These are phyloP conservation scores for Trebouxia sp. DNA, from an alignment of 139 green algal genomes.

Conservation along the genomic window DNA sequence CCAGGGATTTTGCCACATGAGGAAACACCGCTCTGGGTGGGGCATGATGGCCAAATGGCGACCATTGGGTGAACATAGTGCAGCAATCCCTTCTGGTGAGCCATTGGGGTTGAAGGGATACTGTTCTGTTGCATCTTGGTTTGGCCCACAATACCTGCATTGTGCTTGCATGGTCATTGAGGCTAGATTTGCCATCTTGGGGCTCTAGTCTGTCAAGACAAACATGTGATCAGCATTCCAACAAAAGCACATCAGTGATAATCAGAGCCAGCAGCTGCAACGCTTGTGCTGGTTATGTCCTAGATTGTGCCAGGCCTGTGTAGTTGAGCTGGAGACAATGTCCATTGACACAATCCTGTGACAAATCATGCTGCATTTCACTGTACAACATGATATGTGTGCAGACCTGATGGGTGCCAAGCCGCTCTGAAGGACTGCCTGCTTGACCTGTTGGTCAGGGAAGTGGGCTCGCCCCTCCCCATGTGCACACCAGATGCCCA, in stretches of 20 bases:
- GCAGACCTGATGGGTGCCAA: slow-evolving; percentile 87
- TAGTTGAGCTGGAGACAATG: no score
- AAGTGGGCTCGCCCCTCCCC: slow-evolving; percentile 94
- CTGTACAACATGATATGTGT: neutral
- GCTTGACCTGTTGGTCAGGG: slow-evolving; percentile 73
- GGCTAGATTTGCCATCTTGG: neutral
- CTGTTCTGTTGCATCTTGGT: slow-evolving; percentile 68
- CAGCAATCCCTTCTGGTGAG: slow-evolving; percentile 92
- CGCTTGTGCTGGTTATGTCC: no score
- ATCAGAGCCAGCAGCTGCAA: no score
- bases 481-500: slow-evolving; percentile 97
- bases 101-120: slow-evolving; percentile 99
- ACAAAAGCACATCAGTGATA: no score
- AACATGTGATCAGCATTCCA: no score
- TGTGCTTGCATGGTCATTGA: neutral
- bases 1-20: slow-evolving; percentile 94
- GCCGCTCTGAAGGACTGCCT: slow-evolving; percentile 55
- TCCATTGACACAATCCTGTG: no score
- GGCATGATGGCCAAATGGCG: slow-evolving; percentile 99
- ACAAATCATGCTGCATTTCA: no score
- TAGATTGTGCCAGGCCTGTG: no score
- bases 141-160: slow-evolving; percentile 76
- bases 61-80: slow-evolving; percentile 86
- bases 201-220: no score
- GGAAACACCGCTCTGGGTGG: slow-evolving; percentile 95